Percentiles rank a stretch among this genome's conserved stretches.
Conservation (phyloP, 2,329 filamentous ascomycete genomes). For the Dactylonectria macrodidyma region DNA sequence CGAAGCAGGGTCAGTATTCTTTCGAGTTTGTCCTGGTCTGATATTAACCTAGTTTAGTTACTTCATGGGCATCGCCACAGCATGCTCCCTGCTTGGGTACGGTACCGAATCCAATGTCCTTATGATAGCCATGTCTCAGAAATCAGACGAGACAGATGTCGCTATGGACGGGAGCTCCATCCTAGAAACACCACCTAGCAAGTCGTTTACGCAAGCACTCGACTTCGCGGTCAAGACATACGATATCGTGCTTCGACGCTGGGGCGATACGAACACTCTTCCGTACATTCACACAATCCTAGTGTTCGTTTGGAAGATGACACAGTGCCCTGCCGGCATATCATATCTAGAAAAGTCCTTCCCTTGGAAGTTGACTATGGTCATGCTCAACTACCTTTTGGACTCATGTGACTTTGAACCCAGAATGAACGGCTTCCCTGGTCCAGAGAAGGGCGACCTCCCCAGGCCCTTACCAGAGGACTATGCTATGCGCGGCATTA, state of each 20-base stretch:
- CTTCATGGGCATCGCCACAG: too few species aligned
- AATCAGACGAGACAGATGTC: too few species aligned
- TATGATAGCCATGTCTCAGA: too few species aligned
- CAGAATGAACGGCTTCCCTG: constrained; percentile 59
- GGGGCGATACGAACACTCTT: constrained; percentile 71
- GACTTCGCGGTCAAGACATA: constrained; percentile 62
- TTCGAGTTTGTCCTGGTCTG: too few species aligned
- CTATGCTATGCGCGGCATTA: constrained; percentile 74
- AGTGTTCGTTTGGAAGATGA: constrained; percentile 69
- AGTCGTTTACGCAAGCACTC: constrained; percentile 55
- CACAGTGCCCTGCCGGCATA: constrained; percentile 21
- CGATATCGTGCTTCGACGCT: constrained; percentile 63
- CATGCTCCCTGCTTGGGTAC: too few species aligned
- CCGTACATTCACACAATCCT: constrained; percentile 75
- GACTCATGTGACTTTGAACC: too few species aligned
- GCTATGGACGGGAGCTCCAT: constrained; percentile 44
- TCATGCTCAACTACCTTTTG: too few species aligned
- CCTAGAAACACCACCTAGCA: constrained; percentile 40
- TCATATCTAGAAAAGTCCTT: too few species aligned
- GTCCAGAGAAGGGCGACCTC: constrained; percentile 58
- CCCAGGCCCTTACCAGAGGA: constrained; percentile 77
- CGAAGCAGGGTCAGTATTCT: too few species aligned
- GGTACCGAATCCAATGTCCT: too few species aligned
- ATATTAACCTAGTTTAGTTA: too few species aligned
- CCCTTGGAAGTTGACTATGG: too few species aligned